Evolutionary conservation across 148 eudicot species (phyloP), one percentile per base, ranked within the genome.

Genomic region (Mesembryanthemum crystallinum): DNA sequence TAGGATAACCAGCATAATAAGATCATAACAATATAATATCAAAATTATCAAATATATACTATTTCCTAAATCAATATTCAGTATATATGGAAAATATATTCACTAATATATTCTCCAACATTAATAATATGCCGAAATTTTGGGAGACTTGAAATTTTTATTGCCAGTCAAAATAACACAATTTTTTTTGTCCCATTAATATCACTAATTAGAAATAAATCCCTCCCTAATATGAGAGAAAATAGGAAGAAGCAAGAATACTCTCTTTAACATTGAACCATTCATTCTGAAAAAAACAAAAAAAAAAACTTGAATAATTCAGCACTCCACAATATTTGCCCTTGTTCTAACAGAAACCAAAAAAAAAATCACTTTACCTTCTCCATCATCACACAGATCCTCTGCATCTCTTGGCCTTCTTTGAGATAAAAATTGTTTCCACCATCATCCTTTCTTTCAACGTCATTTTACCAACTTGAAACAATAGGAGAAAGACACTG

Each of bases 321-420:
- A 77, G 37, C 61, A 25, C 1, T 45, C 29, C 51, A 45, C 54
- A n/a, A 71, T 23, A 52, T 80, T 64, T 75, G 47, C 72, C 70
- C 51, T 1, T 29, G 45, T 49, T 27, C 60, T 59, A 67, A 21
- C 71, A 24, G 23, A 43, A 24, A 23, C 23, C 5, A 14, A 10
- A 65, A 13, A 9, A 18, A n/a, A 21, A 65, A 21, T 1, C 20
- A n/a, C 27, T 57, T 57, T 57, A n/a, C 5, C 17, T 11, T 21
- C 9, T 42, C 71, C 7, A 23, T 27, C 11, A n/a, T 9, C 49
- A 12, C 17, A 24, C 71, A 67, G 21, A 37, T 35, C 2, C 69
- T 65, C n/a, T 37, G 67, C 43, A 5, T 32, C n/a, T 33, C 15
- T n/a, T 15, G 7, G 2, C 68, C 8, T 2, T 33, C 25, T 3